Evolutionary conservation across 805 yeast species (phyloP).

Genomic region (Nakazawaea populi): DNA sequence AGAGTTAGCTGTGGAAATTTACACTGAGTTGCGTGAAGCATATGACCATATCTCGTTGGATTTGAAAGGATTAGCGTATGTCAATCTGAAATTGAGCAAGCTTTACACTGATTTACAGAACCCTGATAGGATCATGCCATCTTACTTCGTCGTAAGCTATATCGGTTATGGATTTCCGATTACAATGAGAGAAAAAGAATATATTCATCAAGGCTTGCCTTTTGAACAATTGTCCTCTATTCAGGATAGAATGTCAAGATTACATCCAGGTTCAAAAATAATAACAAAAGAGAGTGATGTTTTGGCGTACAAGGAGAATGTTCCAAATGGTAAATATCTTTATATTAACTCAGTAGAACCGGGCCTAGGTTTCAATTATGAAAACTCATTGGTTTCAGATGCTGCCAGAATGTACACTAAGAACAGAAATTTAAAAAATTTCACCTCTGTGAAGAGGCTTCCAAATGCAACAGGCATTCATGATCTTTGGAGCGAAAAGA

Average conservation of each 20-base stretch:
- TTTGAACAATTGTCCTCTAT: constrained; percentile 84
- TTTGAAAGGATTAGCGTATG: constrained; percentile 66
- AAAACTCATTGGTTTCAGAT: constrained; percentile 40
- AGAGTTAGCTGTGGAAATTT: constrained; percentile 75
- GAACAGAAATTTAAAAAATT: constrained; percentile 64
- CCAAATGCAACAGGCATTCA: constrained; percentile 68
- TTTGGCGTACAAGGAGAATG: constrained; percentile 36
- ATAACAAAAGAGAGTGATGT: constrained; percentile 53
- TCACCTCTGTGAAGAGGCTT: constrained; percentile 62
- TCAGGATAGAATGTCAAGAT: constrained; percentile 64
- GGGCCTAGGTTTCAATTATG: constrained; percentile 43
- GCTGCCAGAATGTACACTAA: constrained; percentile 72
- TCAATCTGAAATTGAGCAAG: constrained; percentile 60
- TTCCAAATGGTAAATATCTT: constrained; percentile 67
- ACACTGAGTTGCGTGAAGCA: constrained; percentile 70
- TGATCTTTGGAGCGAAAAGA: constrained; percentile 86
- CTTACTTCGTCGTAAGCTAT: constrained; percentile 73
- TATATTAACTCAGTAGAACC: constrained; percentile 73
- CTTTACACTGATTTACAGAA: constrained; percentile 63
- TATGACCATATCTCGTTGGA: constrained; percentile 72
- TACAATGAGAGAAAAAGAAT: constrained; percentile 67
- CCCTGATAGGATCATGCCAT: constrained; percentile 67
- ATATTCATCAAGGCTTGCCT: constrained; percentile 80
- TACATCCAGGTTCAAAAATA: constrained; percentile 79
- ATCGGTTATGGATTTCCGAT: constrained; percentile 83